Evolutionary conservation across 371 early-diverging fungal genomes (phyloP).

Genomic region (Mucor piriformis): DNA sequence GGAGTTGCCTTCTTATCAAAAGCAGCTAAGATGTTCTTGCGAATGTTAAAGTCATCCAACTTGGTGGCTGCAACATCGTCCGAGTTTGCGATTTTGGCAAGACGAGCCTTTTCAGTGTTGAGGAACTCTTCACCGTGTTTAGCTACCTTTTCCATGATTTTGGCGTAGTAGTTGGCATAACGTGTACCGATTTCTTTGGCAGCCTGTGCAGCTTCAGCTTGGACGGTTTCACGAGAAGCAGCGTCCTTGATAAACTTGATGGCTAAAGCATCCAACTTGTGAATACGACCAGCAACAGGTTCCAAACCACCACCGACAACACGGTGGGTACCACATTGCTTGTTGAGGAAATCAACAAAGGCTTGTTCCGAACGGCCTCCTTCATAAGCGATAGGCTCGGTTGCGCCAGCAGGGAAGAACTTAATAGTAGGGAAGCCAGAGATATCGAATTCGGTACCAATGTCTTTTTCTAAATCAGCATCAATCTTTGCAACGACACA

Average conservation of each 20-base stretch:
- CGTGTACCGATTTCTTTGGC: conserved; percentile 33
- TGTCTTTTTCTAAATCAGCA: conserved; percentile 66
- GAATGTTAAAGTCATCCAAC: conserved; percentile 75
- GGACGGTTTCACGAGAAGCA: conserved; percentile 41
- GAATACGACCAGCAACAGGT: conserved; percentile 66
- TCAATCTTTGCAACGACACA: conserved; percentile 91
- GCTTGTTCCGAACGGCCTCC: conserved; percentile 80
- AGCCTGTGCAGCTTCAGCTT: conserved; percentile 40
- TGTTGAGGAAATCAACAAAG: conserved; percentile 89
- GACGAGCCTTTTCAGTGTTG: conserved; percentile 67
- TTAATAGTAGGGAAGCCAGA: conserved; percentile 85
- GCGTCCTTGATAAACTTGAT: conserved; percentile 59
- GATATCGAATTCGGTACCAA: conserved; percentile 66
- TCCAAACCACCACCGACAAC: conserved; percentile 75
- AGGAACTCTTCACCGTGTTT: conserved; percentile 61
- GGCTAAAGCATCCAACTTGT: conserved; percentile 68
- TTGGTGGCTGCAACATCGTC: conserved; percentile 65
- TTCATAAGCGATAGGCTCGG: conserved; percentile 73
- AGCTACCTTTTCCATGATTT: conserved; percentile 74
- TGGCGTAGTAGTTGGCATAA: conserved; percentile 74
- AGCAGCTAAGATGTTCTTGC: conserved; percentile 72
- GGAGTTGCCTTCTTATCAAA: conserved; percentile 53
- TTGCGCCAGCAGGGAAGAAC: conserved; percentile 80
- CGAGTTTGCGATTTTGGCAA: conserved; percentile 66
- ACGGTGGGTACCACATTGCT: conserved; percentile 83